phyloP scores from a whole-genome alignment of 345 rosid genomes.

The Lumnitzera racemosa region DNA sequence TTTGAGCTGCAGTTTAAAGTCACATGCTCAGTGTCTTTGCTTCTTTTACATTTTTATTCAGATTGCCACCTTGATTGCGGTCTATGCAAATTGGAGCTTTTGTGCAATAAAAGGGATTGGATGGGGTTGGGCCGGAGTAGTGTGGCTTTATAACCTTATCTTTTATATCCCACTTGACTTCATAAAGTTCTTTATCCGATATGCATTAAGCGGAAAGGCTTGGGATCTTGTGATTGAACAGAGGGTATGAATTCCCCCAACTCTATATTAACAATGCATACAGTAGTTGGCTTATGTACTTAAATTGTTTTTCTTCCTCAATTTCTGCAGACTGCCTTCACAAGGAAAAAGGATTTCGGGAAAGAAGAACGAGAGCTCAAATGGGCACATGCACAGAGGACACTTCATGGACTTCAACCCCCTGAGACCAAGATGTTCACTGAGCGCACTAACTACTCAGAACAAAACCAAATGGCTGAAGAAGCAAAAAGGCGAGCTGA shows the following conservation, averaged over 20 bases:
- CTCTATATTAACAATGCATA: not conserved
- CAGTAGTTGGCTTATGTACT: not conserved
- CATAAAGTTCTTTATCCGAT: constrained; percentile 43
- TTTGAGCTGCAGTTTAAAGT: too few species aligned
- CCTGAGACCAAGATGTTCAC: constrained; percentile 42
- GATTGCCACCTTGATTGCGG: constrained; percentile 51
- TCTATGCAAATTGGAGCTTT: constrained; percentile 51
- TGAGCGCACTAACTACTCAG: constrained; percentile 25
- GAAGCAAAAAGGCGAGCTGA: constrained; percentile 55
- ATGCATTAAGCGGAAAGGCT: constrained; percentile 47
- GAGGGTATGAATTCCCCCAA: constrained; percentile 25
- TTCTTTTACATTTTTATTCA: constrained; percentile 1
- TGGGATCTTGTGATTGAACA: constrained; percentile 64
- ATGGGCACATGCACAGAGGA: constrained; percentile 58
- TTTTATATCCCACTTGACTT: constrained; percentile 42
- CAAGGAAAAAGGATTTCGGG: constrained; percentile 40
- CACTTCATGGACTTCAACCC: constrained; percentile 45
- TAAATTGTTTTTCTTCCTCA: not conserved
- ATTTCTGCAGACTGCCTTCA: constrained; percentile 40
- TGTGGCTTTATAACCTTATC: constrained; percentile 53
- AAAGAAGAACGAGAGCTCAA: constrained; percentile 48
- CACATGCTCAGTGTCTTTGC: too few species aligned
- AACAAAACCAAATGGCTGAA: constrained; percentile 43
- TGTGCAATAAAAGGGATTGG: constrained; percentile 47
- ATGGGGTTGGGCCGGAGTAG: constrained; percentile 60